Conservation (phyloP, 805 yeast genomes). For the Candida yuanshanica region DNA sequence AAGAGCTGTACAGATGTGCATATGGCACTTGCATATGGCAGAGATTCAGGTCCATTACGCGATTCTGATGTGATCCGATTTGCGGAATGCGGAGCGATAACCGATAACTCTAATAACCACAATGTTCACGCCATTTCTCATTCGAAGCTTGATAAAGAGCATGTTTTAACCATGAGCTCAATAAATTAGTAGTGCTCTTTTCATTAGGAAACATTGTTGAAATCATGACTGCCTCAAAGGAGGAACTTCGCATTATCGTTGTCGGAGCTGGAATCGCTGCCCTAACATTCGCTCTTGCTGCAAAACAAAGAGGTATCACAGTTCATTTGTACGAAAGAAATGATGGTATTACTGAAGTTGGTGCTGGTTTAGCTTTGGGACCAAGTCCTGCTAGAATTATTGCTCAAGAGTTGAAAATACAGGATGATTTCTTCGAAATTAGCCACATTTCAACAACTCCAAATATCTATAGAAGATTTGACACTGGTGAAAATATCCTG, state of each 20-base stretch:
- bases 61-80: too few species aligned
- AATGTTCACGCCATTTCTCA: too few species aligned
- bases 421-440: conserved; percentile 1
- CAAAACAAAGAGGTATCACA: not conserved
- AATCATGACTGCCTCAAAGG: conserved; percentile 7
- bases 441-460: not conserved
- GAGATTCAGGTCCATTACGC: too few species aligned
- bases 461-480: not conserved
- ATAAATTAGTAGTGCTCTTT: too few species aligned
- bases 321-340: conserved; percentile 4
- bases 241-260: not conserved
- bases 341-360: conserved; percentile 3
- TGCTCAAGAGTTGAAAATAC: conserved; percentile 1
- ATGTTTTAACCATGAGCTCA: too few species aligned
- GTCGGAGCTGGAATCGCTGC: conserved; percentile 3
- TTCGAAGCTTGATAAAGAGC: too few species aligned
- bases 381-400: conserved; percentile 1
- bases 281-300: conserved; percentile 1
- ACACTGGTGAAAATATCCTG: conserved; percentile 2
- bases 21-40: too few species aligned
- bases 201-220: too few species aligned
- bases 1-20: too few species aligned
- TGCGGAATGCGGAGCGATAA: too few species aligned
- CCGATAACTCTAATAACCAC: too few species aligned
- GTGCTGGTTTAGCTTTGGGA: conserved; percentile 3